Base-by-base conservation (phyloP, 2,329 filamentous ascomycete genomes). In the Elsinoe batatas region DNA sequence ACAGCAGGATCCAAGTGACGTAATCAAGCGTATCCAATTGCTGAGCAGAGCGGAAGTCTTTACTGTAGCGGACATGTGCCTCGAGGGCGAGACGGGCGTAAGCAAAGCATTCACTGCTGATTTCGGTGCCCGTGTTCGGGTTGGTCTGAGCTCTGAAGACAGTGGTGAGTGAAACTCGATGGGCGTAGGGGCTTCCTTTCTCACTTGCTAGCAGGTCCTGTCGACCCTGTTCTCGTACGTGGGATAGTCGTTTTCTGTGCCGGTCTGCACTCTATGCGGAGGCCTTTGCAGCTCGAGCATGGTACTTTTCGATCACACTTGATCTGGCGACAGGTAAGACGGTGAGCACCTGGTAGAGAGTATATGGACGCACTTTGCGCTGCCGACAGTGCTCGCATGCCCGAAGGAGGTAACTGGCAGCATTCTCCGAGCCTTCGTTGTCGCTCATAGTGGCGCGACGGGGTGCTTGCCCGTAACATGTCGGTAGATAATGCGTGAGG, bases 1-100 rank as follows among this genome's bases (percentile, higher is more conserved):
- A 61, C 3, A 61, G 51, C 10, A 61, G 12, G 4, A 61, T 58
- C 59, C 57, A 61, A 15, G 54, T 59, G 1, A 61, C 59, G 15
- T 59, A 61, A 18, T 55, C 59, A 53, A 2, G 50, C 38, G 18
- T 55, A 40, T 12, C 50, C 47, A 17, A 13, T 26, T 20, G 40
- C 37, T 17, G 33, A 37, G 22, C 42, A 26, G 36, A 15, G 1
- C 35, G 36, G 26, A 59, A 61, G 1, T 59, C 50, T 1, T 55
- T 53, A 26, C 57, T 58, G 38, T 54, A 59, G 18, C 54, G 54
- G 6, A 59, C 33, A 38, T 61, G 59, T 12, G 53, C 43, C 26
- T 59, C 54, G 2, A 61, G 42, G 0, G 53, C 58, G 2, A 61
- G 37, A 30, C 56, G 20, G 13, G 58, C 59, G 13, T 53, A 55